Base-by-base conservation (phyloP, 2,329 filamentous ascomycete species). In the Botrytis hyacinthi region DNA sequence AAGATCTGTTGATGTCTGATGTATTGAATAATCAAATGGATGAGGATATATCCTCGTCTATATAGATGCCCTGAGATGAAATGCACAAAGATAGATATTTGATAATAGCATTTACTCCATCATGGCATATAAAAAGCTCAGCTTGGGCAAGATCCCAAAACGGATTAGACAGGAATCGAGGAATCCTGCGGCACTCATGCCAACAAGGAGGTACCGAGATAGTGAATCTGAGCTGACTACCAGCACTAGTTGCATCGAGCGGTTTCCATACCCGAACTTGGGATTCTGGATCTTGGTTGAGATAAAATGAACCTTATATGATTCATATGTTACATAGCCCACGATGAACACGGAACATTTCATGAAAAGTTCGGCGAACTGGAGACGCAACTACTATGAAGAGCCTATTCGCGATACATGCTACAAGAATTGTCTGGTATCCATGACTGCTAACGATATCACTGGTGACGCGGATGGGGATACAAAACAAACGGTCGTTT, bases 211-310 rank as follows among this genome's bases (percentile, higher is more conserved):
- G 6, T 60, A 46, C 63, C 59, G 44, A 63, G 54, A 68, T 68
- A 40, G 26, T 72, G 71, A 62, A 60, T 68, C 63, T 42, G 40
- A 68, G 71, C 71, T 72, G 71, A 72, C 70, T 68, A 51, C 61
- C 35, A 72, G 29, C 26, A 32, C 51, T 68, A 44, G n/a, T 51
- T 60, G 42, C 48, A 68, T 72, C 59, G 22, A 72, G 12, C n/a
- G 18, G 29, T 42, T 72, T 59, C 62, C 54, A 72, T 72, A 60
- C 71, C 51, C 46, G 62, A 32, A 26, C 40, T 54, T 37, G 29
- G 40, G 51, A 68, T 48, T 60, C 35, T 37, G 40, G 18, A 29
- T 51, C 29, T 68, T 14, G 16, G 26, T 26, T 57, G 9, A 42
- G 60, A 66, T 66, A 26, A 18, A 26, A 40, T 26, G 12, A 37